These are phyloP conservation scores for Conoideocrella luteorostrata DNA, from an alignment of 2,329 filamentous ascomycete species.

Conservation along the genomic window DNA sequence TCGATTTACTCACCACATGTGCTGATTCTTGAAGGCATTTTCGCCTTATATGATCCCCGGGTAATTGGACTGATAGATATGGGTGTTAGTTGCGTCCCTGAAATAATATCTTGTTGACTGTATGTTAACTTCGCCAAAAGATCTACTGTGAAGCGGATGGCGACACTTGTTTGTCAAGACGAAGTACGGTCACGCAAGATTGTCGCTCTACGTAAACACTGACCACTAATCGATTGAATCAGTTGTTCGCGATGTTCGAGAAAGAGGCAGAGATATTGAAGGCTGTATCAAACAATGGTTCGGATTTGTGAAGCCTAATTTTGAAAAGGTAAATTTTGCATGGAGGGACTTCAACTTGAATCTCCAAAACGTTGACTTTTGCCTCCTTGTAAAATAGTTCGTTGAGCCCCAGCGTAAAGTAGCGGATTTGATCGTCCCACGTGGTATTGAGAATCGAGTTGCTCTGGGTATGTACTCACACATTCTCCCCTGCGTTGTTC, in stretches of 20 bases:
- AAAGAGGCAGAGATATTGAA: slow-evolving; percentile 85
- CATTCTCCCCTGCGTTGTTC: not conserved
- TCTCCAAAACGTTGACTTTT: not conserved
- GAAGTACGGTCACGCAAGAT: no score
- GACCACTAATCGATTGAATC: no score
- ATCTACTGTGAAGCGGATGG: slow-evolving; percentile 96
- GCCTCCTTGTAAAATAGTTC: slow-evolving; percentile 41
- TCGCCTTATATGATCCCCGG: slow-evolving; percentile 83
- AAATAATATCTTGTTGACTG: not conserved
- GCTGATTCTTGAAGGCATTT: slow-evolving; percentile 89
- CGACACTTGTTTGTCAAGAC: slow-evolving; percentile 83
- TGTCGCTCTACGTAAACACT: no score
- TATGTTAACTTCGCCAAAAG: slow-evolving; percentile 30
- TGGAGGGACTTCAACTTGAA: not conserved
- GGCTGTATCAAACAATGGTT: slow-evolving; percentile 99
- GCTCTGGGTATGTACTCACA: slow-evolving; percentile 60
- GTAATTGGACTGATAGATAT: slow-evolving; percentile 85
- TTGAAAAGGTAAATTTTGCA: slow-evolving; percentile 55
- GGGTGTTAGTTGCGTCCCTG: slow-evolving; percentile 49
- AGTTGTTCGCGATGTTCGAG: slow-evolving; percentile 83
- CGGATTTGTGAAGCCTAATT: slow-evolving; percentile 91
- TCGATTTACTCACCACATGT: slow-evolving; percentile 96
- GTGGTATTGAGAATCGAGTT: slow-evolving; percentile 89
- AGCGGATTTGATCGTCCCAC: slow-evolving; percentile 90
- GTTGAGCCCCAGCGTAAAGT: slow-evolving; percentile 88